Conservation (phyloP, 495 filamentous ascomycete genomes). For the Talaromyces trachyspermus region DNA sequence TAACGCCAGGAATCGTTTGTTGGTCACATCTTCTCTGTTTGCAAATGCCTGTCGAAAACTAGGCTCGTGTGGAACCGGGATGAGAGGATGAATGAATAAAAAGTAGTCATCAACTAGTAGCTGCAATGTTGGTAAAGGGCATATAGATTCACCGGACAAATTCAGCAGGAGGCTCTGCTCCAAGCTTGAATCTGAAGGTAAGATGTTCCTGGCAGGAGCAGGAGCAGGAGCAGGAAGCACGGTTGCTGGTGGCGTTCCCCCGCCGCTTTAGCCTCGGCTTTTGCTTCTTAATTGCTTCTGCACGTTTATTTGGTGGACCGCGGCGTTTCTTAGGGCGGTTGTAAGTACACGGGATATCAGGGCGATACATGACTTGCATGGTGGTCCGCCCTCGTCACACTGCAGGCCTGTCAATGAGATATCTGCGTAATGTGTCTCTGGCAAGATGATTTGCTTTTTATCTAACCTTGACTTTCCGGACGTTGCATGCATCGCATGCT, state of each 20-base stretch:
- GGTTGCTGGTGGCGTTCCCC: conserved; percentile 1
- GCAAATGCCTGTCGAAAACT: conserved; percentile 69
- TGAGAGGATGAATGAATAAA: conserved; percentile 81
- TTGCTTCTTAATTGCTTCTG: conserved; percentile 69
- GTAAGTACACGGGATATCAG: conserved; percentile 83
- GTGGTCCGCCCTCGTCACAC: conserved; percentile 75
- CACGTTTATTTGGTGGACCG: conserved; percentile 80
- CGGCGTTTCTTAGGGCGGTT: conserved; percentile 68
- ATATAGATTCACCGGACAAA: conserved; percentile 67
- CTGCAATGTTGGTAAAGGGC: conserved; percentile 56
- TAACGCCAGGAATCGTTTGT: conserved; percentile 64
- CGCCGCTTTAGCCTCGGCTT: conserved; percentile 30
- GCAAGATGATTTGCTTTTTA: neutral
- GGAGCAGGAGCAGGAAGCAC: conserved; percentile 14
- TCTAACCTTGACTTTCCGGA: conserved; percentile 75
- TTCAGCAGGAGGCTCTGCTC: neutral
- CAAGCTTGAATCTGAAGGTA: conserved; percentile 18
- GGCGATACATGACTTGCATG: conserved; percentile 71
- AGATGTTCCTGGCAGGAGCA: conserved; percentile 9
- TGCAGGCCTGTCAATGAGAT: conserved; percentile 22
- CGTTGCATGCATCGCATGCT: conserved; percentile 79
- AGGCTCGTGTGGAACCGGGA: conserved; percentile 78
- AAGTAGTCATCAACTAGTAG: conserved; percentile 81
- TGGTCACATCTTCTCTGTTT: conserved; percentile 60
- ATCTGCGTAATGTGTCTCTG: neutral